Conservation (phyloP, 2,329 filamentous ascomycete species). For the Colletotrichum plurivorum region DNA sequence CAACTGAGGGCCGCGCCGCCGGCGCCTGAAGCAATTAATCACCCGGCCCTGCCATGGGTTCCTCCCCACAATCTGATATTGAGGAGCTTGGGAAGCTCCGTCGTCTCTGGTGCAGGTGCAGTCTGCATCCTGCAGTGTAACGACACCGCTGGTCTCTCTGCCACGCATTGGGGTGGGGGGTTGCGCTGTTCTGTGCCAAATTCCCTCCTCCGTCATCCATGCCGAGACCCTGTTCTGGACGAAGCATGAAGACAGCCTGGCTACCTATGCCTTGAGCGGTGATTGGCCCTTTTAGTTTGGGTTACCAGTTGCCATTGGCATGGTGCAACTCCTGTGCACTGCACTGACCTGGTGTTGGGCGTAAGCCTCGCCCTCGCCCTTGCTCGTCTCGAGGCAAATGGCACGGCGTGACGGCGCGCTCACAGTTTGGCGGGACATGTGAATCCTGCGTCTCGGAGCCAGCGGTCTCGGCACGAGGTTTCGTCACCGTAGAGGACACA, state of each 20-base stretch:
- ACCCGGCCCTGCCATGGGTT: neutral
- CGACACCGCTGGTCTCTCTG: slow-evolving; percentile 7
- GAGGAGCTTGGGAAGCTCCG: slow-evolving; percentile 21
- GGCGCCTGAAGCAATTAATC: slow-evolving; percentile 28
- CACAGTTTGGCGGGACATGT: slow-evolving; percentile 19
- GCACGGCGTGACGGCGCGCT: slow-evolving; percentile 17
- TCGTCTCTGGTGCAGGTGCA: slow-evolving; percentile 34
- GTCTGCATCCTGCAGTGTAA: slow-evolving; percentile 33
- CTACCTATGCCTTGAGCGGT: neutral
- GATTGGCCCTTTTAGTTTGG: slow-evolving; percentile 15
- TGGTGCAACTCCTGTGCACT: slow-evolving; percentile 14
- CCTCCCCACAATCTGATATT: slow-evolving; percentile 20
- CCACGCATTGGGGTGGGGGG: slow-evolving; percentile 20
- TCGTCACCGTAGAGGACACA: slow-evolving; percentile 12
- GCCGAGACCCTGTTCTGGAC: slow-evolving; percentile 23
- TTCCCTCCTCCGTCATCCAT: slow-evolving; percentile 29
- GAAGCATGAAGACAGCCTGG: slow-evolving; percentile 22
- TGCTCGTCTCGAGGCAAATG: slow-evolving; percentile 27
- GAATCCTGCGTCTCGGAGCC: slow-evolving; percentile 17
- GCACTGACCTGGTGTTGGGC: slow-evolving; percentile 1
- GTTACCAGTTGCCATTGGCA: slow-evolving; percentile 25
- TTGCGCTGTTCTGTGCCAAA: slow-evolving; percentile 16
- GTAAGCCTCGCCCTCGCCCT: slow-evolving; percentile 6
- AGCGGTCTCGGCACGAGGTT: slow-evolving; percentile 23
- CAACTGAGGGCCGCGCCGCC: slow-evolving; percentile 35